Conservation (phyloP, 2,329 filamentous ascomycete species). For the Hirsutella minnesotensis region DNA sequence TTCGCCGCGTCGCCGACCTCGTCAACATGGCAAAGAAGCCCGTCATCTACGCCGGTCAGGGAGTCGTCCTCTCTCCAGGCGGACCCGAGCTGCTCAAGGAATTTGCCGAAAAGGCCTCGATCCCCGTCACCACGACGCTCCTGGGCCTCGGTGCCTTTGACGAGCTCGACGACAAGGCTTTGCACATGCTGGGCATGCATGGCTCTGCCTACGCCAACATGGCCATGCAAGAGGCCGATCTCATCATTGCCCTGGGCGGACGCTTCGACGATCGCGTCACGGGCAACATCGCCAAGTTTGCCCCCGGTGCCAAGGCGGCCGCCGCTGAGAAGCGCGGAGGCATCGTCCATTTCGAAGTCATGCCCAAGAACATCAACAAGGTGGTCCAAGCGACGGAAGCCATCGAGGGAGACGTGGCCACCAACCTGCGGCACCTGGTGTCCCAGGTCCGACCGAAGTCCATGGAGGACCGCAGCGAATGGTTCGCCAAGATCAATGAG, state of each 20-base stretch:
- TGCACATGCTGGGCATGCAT: slow-evolving; percentile 99
- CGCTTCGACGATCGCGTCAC: slow-evolving; percentile 97
- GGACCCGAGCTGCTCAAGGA: slow-evolving; percentile 71
- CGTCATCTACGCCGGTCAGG: slow-evolving; percentile 88
- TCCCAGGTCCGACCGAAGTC: slow-evolving; percentile 55
- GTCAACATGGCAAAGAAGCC: slow-evolving; percentile 89
- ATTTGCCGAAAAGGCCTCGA: slow-evolving; percentile 79
- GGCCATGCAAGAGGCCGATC: slow-evolving; percentile 91
- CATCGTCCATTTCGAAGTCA: slow-evolving; percentile 94
- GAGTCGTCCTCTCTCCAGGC: slow-evolving; percentile 68
- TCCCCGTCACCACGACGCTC: slow-evolving; percentile 91
- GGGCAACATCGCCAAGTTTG: slow-evolving; percentile 69
- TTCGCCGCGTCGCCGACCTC: slow-evolving; percentile 66
- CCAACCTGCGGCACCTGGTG: slow-evolving; percentile 65
- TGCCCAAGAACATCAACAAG: slow-evolving; percentile 99
- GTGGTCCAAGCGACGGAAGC: slow-evolving; percentile 94
- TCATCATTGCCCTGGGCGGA: slow-evolving; percentile 87
- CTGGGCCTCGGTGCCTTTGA: slow-evolving; percentile 89
- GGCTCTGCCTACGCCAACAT: slow-evolving; percentile 95
- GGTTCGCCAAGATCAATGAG: slow-evolving; percentile 78
- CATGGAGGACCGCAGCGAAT: slow-evolving; percentile 59
- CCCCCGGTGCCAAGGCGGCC: slow-evolving; percentile 74
- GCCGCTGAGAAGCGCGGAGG: slow-evolving; percentile 78
- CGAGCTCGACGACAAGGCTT: slow-evolving; percentile 83
- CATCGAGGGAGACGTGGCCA: slow-evolving; percentile 80